Evolutionary conservation across 768 basidiomycete genomes (phyloP).

Genomic region (Antrodiella citrinella): DNA sequence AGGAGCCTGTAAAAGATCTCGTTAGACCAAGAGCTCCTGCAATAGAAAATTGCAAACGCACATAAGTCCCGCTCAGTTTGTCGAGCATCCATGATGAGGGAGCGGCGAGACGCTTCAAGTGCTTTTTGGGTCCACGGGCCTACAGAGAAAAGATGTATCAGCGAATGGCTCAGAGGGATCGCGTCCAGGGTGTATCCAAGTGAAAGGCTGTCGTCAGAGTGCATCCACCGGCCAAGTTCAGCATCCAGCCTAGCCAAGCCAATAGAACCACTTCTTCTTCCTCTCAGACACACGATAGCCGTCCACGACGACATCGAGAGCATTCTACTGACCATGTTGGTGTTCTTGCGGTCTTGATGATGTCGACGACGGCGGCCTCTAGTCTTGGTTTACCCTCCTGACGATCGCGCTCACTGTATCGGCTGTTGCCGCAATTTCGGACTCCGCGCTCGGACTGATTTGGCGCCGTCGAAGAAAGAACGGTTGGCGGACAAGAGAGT

Average conservation of each 20-base stretch:
- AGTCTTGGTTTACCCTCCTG: not conserved
- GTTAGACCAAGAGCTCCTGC: slow-evolving; percentile 2
- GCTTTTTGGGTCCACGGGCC: slow-evolving; percentile 99
- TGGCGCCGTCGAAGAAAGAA: too few relatives aligned
- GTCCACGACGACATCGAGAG: slow-evolving; percentile 9
- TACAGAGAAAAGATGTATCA: slow-evolving; percentile 27
- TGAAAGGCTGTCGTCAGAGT: slow-evolving; percentile 12
- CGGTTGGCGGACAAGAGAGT: too few relatives aligned
- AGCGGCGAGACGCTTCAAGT: slow-evolving; percentile 94
- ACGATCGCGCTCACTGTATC: not conserved
- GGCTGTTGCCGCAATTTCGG: not conserved
- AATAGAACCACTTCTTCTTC: slow-evolving; percentile 4
- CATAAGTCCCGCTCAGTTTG: slow-evolving; percentile 93
- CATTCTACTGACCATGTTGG: slow-evolving; percentile 29
- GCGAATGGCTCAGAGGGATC: slow-evolving; percentile 5
- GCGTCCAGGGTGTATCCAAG: slow-evolving; percentile 6
- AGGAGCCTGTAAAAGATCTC: slow-evolving; percentile 72
- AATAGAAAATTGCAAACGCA: too few relatives aligned
- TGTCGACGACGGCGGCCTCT: slow-evolving; percentile 22
- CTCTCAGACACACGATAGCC: slow-evolving; percentile 5
- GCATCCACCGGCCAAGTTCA: slow-evolving; percentile 19
- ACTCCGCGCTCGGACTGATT: too few relatives aligned
- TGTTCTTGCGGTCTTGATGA: slow-evolving; percentile 25
- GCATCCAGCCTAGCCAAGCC: slow-evolving; percentile 23
- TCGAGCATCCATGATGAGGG: slow-evolving; percentile 99